Evolutionary conservation across 2,329 filamentous ascomycete genomes (phyloP), one percentile per base, ranked within the genome.

Genomic region (Aspergillus sp.): DNA sequence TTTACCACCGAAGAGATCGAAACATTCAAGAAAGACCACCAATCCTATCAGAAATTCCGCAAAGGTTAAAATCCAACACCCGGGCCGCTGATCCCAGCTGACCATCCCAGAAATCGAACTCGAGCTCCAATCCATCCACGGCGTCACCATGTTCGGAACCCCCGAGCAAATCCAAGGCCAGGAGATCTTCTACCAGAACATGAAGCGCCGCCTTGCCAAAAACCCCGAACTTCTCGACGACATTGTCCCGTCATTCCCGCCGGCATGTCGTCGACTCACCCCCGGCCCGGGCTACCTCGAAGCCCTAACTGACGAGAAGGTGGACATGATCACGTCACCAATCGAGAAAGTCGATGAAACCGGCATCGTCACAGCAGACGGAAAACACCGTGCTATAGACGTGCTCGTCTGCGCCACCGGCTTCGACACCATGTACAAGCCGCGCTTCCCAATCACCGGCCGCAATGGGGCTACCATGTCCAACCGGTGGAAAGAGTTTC

Each of bases 271-370:
- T 29, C 60, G 65, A 10, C 48, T 67, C 11, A 67, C 63, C 1
- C 66, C 65, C 0, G 66, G 64, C 1, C 58, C 61, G 1, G 63
- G 64, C 1, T 69, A 68, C 35, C 53, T 83, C 2, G 78, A 82
- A 49, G 75, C 77, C 1, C 59, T 82, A 12, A 66, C 67, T 0
- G 64, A 73, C 36, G 67, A 71, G 4, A 80, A 81, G 34, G 75
- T 80, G 2, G 64, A 71, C 3, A 71, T 75, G 39, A 72, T 80
- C 45, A 64, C 61, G 11, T 68, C 65, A 0, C 63, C 57, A 1
- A 82, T 82, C 43, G 61, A 60, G 13, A 62, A 43, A 8, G 42
- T 60, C 10, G 47, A 52, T 15, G 42, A 44, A 14, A 43, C 43
- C 2, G 55, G 56, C 4, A 55, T 63, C 12, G 37, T 55, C 14